Evolutionary conservation across 805 yeast genomes (phyloP).

Genomic region (Zygosaccharomyces bailii): DNA sequence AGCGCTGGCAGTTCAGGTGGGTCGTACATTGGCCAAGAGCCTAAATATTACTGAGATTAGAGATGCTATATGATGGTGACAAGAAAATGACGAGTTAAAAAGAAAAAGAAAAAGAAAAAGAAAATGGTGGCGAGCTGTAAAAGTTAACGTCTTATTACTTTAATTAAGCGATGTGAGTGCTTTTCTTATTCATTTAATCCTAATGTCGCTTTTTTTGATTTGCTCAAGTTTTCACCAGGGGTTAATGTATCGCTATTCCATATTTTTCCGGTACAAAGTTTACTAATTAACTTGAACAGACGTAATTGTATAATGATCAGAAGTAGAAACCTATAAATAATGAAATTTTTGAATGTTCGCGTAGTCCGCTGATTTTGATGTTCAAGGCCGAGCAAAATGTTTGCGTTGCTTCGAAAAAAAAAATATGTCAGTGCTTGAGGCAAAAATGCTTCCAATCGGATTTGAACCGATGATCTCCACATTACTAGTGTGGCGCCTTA

Average conservation of each 20-base stretch:
- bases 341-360: slow-evolving; percentile 1
- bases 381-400: no score
- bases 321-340: slow-evolving; percentile 6
- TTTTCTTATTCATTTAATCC: background rate
- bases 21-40: slow-evolving; percentile 12
- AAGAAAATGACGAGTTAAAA: background rate
- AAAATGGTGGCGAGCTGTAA: background rate
- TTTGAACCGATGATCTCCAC: slow-evolving; percentile 81
- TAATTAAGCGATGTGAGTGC: background rate
- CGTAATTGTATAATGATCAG: slow-evolving; percentile 6
- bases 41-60: slow-evolving; percentile 7
- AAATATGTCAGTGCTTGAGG: background rate
- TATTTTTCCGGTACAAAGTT: background rate
- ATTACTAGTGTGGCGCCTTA: slow-evolving; percentile 88
- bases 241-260: background rate
- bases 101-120: background rate
- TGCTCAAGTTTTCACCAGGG: background rate
- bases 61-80: background rate
- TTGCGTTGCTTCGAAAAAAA: no score
- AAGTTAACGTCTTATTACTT: background rate
- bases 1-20: slow-evolving; percentile 17
- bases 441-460: slow-evolving; percentile 74
- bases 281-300: background rate
- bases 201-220: background rate
- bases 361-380: no score